Base-by-base conservation (phyloP, 2,329 filamentous ascomycete genomes). In the Sarocladium oryzae region DNA sequence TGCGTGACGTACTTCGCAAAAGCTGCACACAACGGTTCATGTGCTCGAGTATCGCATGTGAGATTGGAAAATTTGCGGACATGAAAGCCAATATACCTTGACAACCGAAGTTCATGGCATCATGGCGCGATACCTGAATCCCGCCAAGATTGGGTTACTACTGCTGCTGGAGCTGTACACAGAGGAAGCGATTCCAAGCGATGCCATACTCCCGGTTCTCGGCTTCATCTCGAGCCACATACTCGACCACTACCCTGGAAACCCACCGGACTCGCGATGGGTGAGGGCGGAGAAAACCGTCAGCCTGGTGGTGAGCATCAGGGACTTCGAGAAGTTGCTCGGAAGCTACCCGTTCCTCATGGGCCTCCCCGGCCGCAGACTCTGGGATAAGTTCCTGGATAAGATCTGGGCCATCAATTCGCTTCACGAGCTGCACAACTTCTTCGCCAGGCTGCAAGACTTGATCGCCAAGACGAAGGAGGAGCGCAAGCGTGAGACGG, bases 71-170 rank as follows among this genome's bases (percentile, higher is more conserved):
- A n/a, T n/a, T n/a, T n/a, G n/a, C n/a, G n/a, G 18, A 20, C 7
- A 40, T 40, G 36, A 20, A 8, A 7, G 8, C 4, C 18, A 9
- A 7, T 21, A 4, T 18, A 6, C 36, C 7, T 21, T 8, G 16
- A 8, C 10, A 7, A 11, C 21, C 23, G 8, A 16, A 43, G 4
- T 28, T 6, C 23, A 15, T 26, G 21, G 40, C 35, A 55, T 13
- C 50, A 95, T 92, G 85, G 79, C 85, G 60, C 86, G 87, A 52
- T 95, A 86, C 66, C 77, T 97, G 41, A 95, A 88, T n/a, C 88
- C 92, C 11, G 85, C 89, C 58, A 95, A 93, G 65, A 80, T 97
- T 58, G 85, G 86, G 61, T 77, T 96, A 21, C 78, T 97, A 51
- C 81, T 83, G 51, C 79, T 99, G 50, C 79, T 93, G 50, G 82